A percentile compares a stretch with the other conserved stretches of the same genome.
These are phyloP conservation scores for Mucor sp. DNA, from an alignment of 371 early-diverging fungal species.

Conservation along the genomic window DNA sequence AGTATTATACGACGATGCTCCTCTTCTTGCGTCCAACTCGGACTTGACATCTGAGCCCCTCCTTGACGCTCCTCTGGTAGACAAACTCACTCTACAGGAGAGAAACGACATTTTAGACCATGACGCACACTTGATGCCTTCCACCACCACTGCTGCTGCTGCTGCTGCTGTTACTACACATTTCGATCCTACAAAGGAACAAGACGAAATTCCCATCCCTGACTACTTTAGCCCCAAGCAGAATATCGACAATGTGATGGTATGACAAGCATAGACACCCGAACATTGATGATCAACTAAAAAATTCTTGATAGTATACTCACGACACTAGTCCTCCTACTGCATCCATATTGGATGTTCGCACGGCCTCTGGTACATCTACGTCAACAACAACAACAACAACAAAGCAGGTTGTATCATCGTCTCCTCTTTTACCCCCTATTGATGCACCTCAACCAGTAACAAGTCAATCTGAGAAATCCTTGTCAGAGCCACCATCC, in stretches of 20 bases:
- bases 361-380: constrained; percentile 7
- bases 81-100: constrained; percentile 6
- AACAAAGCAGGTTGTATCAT: constrained; percentile 17
- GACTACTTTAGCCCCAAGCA: constrained; percentile 1
- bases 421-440: constrained; percentile 17
- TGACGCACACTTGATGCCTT: neutral
- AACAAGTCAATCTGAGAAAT: neutral
- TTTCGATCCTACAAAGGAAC: neutral
- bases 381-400: constrained; percentile 23
- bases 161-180: neutral
- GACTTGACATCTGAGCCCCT: neutral
- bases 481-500: neutral
- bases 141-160: neutral
- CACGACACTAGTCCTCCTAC: neutral
- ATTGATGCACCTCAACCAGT: constrained; percentile 1
- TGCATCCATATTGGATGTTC: neutral
- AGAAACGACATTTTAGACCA: constrained; percentile 6
- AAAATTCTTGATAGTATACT: neutral
- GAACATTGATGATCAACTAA: neutral
- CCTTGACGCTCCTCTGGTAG: neutral
- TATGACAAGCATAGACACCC: neutral
- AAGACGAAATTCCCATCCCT: constrained; percentile 5
- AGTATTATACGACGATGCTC: neutral
- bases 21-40: neutral
- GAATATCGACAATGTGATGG: neutral